Base-by-base conservation (phyloP, 345 rosid genomes). In the Eucalyptus cloeziana region DNA sequence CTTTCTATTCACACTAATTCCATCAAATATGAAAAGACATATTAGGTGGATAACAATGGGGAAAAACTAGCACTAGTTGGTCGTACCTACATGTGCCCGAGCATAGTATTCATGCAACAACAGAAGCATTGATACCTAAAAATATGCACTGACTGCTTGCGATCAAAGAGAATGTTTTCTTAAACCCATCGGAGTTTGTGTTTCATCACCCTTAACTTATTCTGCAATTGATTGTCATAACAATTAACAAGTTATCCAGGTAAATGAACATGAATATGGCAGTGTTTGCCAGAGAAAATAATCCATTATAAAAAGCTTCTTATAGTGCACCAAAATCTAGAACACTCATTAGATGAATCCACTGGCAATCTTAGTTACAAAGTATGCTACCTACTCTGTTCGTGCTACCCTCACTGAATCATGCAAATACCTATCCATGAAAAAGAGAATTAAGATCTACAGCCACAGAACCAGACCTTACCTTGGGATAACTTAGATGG, bases 401-500 rank as follows among this genome's bases (percentile, higher is more conserved):
- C 7, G 19, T 83, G 45, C 52, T 45, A 50, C 50, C 49, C 49
- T 7, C 85, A 44, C 86, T 44, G 50, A 24, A 50, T 43, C 43
- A 83, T 43, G 51, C 67, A 60, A 60, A 27, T 60, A 27, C 67
- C 30, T 60, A 12, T 60, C 49, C 54, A 87, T 37, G 43, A 56
- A 47, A 22, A 67, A 37, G 71, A 33, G 17, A 33, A 25, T 19
- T 50, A 27, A 2, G 27, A 86, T 62, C 64, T 30, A 50, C 6
- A 45, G 27, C 43, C 33, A 40, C 62, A 33, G 49, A 22, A 44
- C 33, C 17, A 51, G 37, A 49, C 51, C 69, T 33, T 89, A 94
- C 97, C 96, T 94, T 27, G 95, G 94, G 88, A 95, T 94, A 89
- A 89, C 92, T 88, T 96, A 90, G 60, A 95, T 88, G 2, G 94